Evolutionary conservation across 495 filamentous ascomycete genomes (phyloP), one percentile per base, ranked within the genome.

Genomic region (Pyrenula aspistea): DNA sequence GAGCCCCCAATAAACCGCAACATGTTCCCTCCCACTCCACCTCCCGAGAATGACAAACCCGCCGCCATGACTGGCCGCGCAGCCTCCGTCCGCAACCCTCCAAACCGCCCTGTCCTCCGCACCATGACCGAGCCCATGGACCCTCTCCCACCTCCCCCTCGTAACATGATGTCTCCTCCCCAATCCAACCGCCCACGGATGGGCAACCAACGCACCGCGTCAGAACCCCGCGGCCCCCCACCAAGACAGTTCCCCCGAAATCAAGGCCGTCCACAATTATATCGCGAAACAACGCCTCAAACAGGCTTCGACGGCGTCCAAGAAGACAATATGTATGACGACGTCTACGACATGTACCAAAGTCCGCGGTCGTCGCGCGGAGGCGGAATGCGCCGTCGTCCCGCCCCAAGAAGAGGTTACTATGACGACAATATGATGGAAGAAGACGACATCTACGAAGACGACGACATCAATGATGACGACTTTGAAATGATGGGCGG

Each of bases 1-100:
- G 91, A 91, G 60, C 90, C 92, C 19, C 90, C 91, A 4, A 72
- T 92, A 22, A 81, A 82, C 59, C 86, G 92, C 58, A 92, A 90
- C 68, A 79, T 91, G 52, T 96, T 98, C 76, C 93, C 93, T 2
- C 93, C 93, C 31, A 98, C 93, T 15, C 93, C 93, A 52, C 93
- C 93, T 3, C 94, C 93, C 47, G 94, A 97, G 71, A 78, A 80
- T 60, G 90, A 89, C 60, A 76, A 63, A 57, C 50, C 60, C 15
- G 60, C 25, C 19, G 42, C 51, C 51, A 57, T 62, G 53, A 64
- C 59, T n/a, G 58, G 61, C 49, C 63, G 65, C 25, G 63, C 65
- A 21, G 62, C 64, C n/a, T 69, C 72, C 25, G 60, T 69, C 22
- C 68, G 73, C 10, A 63, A 56, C 62, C 60, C 11, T 59, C 62